These are phyloP conservation scores for Ustilago cynodontis DNA, from an alignment of 1,284 basidiomycete species.

Conservation along the genomic window DNA sequence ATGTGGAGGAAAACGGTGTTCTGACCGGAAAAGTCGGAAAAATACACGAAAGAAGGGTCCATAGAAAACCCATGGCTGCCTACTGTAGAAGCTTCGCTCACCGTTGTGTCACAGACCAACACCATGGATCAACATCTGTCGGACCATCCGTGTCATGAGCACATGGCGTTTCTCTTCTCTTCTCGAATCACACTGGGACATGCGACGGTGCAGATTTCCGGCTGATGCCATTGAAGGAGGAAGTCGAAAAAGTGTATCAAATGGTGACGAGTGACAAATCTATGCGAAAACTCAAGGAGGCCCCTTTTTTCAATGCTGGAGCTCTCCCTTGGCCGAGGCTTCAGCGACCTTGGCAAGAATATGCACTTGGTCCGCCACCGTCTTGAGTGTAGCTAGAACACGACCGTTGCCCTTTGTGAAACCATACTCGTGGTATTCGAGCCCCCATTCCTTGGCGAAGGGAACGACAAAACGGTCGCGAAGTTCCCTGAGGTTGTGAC, in stretches of 20 bases:
- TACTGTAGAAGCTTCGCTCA: conserved; percentile 23
- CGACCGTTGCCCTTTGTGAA: conserved; percentile 86
- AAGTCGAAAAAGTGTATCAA: not conserved
- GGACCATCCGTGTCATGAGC: not conserved
- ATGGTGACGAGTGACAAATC: no score
- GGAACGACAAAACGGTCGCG: conserved; percentile 82
- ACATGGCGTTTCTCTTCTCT: no score
- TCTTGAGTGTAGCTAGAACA: conserved; percentile 80
- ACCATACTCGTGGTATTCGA: conserved; percentile 87
- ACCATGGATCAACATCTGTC: not conserved
- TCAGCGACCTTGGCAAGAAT: conserved; percentile 76
- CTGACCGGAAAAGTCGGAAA: conserved; percentile 7
- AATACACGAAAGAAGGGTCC: conserved; percentile 13
- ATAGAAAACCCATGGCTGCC: conserved; percentile 5
- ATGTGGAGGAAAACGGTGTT: conserved; percentile 9
- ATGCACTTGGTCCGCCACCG: conserved; percentile 84
- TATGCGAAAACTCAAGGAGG: not conserved
- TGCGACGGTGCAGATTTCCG: not conserved
- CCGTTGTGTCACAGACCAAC: not conserved
- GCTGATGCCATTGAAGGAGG: not conserved
- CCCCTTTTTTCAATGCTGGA: conserved; percentile 62
- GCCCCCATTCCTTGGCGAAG: conserved; percentile 75
- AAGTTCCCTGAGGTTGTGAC: conserved; percentile 89
- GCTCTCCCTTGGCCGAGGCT: conserved; percentile 70
- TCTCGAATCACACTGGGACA: not conserved